Base-by-base conservation (phyloP, 768 basidiomycete genomes). In the Termitomyces sp. region DNA sequence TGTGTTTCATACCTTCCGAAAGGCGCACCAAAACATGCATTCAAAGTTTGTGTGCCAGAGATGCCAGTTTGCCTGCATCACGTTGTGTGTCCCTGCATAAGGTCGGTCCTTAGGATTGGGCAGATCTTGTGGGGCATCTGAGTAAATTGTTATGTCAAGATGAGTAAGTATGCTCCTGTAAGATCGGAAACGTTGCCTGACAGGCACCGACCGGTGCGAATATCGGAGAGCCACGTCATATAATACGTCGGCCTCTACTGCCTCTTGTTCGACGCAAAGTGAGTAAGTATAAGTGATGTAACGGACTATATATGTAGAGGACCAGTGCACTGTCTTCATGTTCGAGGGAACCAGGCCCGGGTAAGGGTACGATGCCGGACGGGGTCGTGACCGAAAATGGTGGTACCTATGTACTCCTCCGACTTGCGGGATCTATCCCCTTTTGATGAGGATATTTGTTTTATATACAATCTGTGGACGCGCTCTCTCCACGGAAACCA, bases 131-230 rank as follows among this genome's bases (percentile, higher is more conserved):
- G 8, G 35, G n/a, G 32, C 35, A 55, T 45, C 48, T 54, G 28
- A 47, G 53, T 50, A 53, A 52, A 56, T 32, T 30, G 12, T 11
- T 38, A 38, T 53, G 55, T 58, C 55, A 57, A 55, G 45, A 43
- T 48, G 53, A 38, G 48, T 30, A 47, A 12, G 45, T 45, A 58
- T 30, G 32, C 46, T 72, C 71, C 71, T 73, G 66, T 63, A 71
- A 71, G 66, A 57, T 65, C 73, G 73, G 72, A 70, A 55, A 28
- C 71, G 69, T 70, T 71, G 71, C 70, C 63, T 67, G 61, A 64
- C 64, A 67, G 67, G 70, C 58, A 69, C 67, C 42, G 35, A 44
- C 14, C 6, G 60, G 64, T 43, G 22, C 52, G 17, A 53, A 45
- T 41, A 41, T 53, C 53, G 22, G 48, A 19, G 38, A 9, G n/a